phyloP scores from a whole-genome alignment of 257 asterid genomes.

The Solanum habrochaites region DNA sequence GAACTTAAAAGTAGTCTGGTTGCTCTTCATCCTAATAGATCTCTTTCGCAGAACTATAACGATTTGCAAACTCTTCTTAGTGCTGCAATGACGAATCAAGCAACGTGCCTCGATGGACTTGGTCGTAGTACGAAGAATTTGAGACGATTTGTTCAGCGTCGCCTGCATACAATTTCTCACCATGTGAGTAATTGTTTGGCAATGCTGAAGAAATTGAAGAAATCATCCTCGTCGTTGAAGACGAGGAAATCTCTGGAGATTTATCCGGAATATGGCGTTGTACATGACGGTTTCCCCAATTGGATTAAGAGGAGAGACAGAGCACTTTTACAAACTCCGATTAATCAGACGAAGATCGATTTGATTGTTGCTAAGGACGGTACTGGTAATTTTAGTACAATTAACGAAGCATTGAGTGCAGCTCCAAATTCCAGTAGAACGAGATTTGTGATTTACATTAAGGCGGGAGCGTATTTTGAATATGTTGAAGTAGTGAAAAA shows the following conservation, averaged over 20 bases:
- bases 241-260: background rate
- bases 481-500: constrained; percentile 51
- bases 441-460: constrained; percentile 74
- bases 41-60: constrained; percentile 30
- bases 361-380: constrained; percentile 76
- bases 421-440: constrained; percentile 70
- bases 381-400: constrained; percentile 67
- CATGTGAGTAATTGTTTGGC: constrained; percentile 84
- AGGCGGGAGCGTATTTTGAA: constrained; percentile 83
- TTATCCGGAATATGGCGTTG: constrained; percentile 28
- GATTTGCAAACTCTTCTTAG: constrained; percentile 71
- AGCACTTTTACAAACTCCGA: constrained; percentile 41
- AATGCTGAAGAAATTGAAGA: constrained; percentile 54
- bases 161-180: constrained; percentile 44
- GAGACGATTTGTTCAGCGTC: constrained; percentile 35
- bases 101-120: constrained; percentile 91
- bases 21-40: constrained; percentile 22
- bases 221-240: background rate
- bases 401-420: constrained; percentile 43
- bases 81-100: constrained; percentile 88
- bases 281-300: constrained; percentile 40
- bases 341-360: constrained; percentile 21
- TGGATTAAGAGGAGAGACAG: constrained; percentile 64
- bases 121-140: constrained; percentile 47
- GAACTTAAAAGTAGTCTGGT: constrained; percentile 30